Evolutionary conservation across 2,329 filamentous ascomycete genomes (phyloP), one percentile per base, ranked within the genome.

Genomic region (Talaromyces sp.): DNA sequence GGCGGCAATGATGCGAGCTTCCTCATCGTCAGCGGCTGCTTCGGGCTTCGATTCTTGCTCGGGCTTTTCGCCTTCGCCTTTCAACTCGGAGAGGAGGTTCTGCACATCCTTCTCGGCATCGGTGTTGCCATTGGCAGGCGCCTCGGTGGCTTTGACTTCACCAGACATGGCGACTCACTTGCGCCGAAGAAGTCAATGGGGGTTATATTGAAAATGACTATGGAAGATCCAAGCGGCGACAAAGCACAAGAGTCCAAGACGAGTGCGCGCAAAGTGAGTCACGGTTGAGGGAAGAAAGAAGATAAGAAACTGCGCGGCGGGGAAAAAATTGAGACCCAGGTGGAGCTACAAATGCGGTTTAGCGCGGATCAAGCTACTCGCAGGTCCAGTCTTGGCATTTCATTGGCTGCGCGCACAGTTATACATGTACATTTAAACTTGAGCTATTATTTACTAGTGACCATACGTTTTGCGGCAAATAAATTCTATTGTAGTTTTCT

Each of bases 41-140:
- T 56, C 36, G 14, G 42, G 23, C n/a, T 40, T 9, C 28, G 50
- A 9, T 4, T 51, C 33, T 47, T 50, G 30, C 28, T 60, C 63
- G 23, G 57, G 18, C 31, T 59, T 57, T 36, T 76, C 75, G 34
- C 67, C 74, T 28, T 75, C 75, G 27, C 68, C 75, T 71, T 80
- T 76, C 66, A 80, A 68, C 68, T 81, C 78, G 23, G 76, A 76
- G 51, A 80, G 72, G 58, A 80, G 71, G 62, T 76, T 73, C 69
- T 79, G 72, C 14, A 79, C 78, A 69, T 81, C 78, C 70, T 79
- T 74, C 63, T 78, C 76, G n/a, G 78, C 76, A 53, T 76, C 74
- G 28, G 70, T 69, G 65, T 80, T 80, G 52, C 71, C 64, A 51
- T 71, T 70, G 47, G 68, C 62, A 50, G 68, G 44, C 14, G 63